Evolutionary conservation across 768 basidiomycete species (phyloP), one percentile per base, ranked within the genome.

Genomic region (Russula brevipes): DNA sequence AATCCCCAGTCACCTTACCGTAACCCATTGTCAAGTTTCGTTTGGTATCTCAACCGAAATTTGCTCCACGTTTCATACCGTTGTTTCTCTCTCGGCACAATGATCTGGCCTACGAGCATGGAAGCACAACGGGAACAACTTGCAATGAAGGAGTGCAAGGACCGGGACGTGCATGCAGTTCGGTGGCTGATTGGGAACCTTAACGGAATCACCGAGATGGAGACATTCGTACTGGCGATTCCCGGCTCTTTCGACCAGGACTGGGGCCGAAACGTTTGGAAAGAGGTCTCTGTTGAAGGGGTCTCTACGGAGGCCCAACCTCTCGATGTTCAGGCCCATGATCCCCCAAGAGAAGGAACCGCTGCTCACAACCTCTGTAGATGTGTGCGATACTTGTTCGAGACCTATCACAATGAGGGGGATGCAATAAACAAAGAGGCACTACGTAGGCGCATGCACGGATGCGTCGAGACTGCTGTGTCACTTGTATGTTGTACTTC

Each of bases 1-100:
- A 30, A 65, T 4, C 64, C 57, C 5, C 55, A 65, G 5, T 67
- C 59, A 10, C 59, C 66, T 4, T 65, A 61, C 49, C 59, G 24
- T 24, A 24, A 24, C 24, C 24, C 24, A 24, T 24, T 24, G 24
- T 24, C 24, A 24, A 24, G 24, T 10, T 14, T 54, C 1, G 39
- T 65, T 36, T 67, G 56, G 52, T 57, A 33, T 50, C 24, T 67
- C 14, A 19, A 55, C 36, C 63, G 41, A 38, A 61, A 9, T 24
- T 24, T 24, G 24, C 24, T 24, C 24, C 24, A 24, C 24, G 24
- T 24, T 24, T 24, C 24, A 24, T 24, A 24, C 24, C 24, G 24
- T 24, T 24, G 24, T 24, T 24, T 24, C 24, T 24, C 24, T 24
- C 24, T 24, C 24, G 24, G 24, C 24, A 24, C 24, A 24, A 24